Evolutionary conservation across 495 filamentous ascomycete species (phyloP).

Genomic region (Neurospora terricola): DNA sequence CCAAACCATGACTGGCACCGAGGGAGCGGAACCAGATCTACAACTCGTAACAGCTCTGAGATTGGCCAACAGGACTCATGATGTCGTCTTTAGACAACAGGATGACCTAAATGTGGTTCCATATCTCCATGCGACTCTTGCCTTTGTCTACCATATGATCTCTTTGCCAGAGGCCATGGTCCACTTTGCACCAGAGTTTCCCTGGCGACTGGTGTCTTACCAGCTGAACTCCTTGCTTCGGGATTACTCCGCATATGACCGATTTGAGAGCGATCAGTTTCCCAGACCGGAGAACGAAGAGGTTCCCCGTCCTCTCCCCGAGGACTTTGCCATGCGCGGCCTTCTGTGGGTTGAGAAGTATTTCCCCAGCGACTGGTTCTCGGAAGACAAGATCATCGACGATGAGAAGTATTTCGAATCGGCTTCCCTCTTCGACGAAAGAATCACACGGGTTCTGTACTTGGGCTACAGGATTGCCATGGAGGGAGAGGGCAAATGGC

Average conservation of each 20-base stretch:
- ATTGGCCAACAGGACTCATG: slow-evolving; percentile 23
- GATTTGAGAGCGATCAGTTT: slow-evolving; percentile 43
- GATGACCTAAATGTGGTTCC: slow-evolving; percentile 57
- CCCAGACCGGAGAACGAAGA: slow-evolving; percentile 41
- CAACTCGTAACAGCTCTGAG: slow-evolving; percentile 19
- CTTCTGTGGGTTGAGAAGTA: slow-evolving; percentile 60
- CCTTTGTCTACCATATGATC: slow-evolving; percentile 55
- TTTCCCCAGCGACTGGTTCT: slow-evolving; percentile 63
- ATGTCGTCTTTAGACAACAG: slow-evolving; percentile 48
- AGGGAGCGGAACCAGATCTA: slow-evolving; percentile 6
- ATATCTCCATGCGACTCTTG: slow-evolving; percentile 56
- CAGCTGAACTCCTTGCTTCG: slow-evolving; percentile 57
- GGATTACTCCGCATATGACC: slow-evolving; percentile 29
- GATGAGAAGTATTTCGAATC: slow-evolving; percentile 67
- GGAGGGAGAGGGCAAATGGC: slow-evolving; percentile 17
- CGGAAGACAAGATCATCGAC: slow-evolving; percentile 58
- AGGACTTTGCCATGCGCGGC: slow-evolving; percentile 75
- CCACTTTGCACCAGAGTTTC: slow-evolving; percentile 36
- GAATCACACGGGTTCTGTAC: slow-evolving; percentile 69
- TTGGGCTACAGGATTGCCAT: slow-evolving; percentile 50
- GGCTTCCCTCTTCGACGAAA: slow-evolving; percentile 49
- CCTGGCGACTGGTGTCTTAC: slow-evolving; percentile 53
- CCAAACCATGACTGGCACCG: slow-evolving; percentile 9
- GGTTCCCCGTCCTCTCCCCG: slow-evolving; percentile 55
- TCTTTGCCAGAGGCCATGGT: slow-evolving; percentile 40